Conservation (phyloP, 176 grass and related monocot species). For the Carex parvula region DNA sequence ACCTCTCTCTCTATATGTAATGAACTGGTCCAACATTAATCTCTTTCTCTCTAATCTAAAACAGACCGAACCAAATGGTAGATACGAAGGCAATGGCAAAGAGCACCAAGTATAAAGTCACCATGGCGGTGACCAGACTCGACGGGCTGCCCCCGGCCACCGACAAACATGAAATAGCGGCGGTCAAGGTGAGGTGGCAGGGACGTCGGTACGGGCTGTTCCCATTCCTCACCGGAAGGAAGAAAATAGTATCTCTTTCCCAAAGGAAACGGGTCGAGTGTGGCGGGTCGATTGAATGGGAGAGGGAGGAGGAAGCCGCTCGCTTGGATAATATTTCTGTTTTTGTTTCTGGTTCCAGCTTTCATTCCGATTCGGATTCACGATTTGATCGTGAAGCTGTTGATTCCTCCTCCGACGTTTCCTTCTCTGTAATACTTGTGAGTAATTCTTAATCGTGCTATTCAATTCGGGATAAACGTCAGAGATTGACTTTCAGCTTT, state of each 20-base stretch:
- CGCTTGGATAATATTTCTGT: slow-evolving; percentile 6
- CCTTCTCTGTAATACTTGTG: slow-evolving; percentile 77
- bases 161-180: slow-evolving; percentile 14
- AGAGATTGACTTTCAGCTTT: neutral
- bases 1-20: neutral
- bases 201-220: slow-evolving; percentile 19
- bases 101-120: slow-evolving; percentile 33
- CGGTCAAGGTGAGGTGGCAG: slow-evolving; percentile 68
- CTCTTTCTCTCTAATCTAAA: neutral
- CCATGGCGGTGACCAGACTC: slow-evolving; percentile 45
- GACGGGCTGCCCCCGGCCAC: slow-evolving; percentile 39
- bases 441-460: slow-evolving; percentile 25
- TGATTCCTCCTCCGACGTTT: slow-evolving; percentile 31
- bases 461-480: neutral
- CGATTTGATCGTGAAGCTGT: neutral
- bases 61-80: slow-evolving; percentile 26
- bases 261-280: slow-evolving; percentile 16
- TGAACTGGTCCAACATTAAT: neutral
- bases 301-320: slow-evolving; percentile 28
- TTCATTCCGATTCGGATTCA: slow-evolving; percentile 10
- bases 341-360: slow-evolving; percentile 30
- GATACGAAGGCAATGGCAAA: slow-evolving; percentile 11
- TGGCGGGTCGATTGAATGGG: slow-evolving; percentile 48
- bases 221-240: slow-evolving; percentile 39
- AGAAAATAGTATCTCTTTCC: slow-evolving; percentile 12